Conservation (phyloP, 768 basidiomycete genomes). For the Pulveroboletus ravenelii region DNA sequence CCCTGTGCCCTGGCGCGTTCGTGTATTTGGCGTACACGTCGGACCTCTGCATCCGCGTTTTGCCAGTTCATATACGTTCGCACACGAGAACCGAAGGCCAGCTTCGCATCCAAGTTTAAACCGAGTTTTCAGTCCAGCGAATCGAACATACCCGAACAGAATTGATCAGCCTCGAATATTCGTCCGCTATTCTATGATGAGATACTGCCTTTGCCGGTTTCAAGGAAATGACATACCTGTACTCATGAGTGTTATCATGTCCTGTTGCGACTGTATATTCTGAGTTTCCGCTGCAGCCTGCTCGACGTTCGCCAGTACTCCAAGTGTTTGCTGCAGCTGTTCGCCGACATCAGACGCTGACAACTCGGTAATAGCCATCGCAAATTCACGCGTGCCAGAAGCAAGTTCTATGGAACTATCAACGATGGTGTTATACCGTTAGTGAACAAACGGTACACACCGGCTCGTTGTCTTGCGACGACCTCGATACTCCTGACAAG, state of each 20-base stretch:
- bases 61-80: constrained; percentile 82
- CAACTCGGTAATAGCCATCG: constrained; percentile 63
- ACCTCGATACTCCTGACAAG: constrained; percentile 83
- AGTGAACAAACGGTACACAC: constrained; percentile 33
- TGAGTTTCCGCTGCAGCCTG: constrained; percentile 70
- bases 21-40: constrained; percentile 67
- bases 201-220: background rate
- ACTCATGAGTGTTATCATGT: constrained; percentile 75
- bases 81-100: constrained; percentile 84
- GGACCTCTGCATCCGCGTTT: constrained; percentile 66
- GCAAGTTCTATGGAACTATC: constrained; percentile 52
- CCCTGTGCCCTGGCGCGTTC: constrained; percentile 82
- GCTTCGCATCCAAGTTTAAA: constrained; percentile 36
- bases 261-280: constrained; percentile 71
- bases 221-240: constrained; percentile 43
- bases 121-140: background rate
- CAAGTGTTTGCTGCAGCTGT: constrained; percentile 66
- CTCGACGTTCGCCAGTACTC: constrained; percentile 70
- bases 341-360: constrained; percentile 71
- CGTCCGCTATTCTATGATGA: constrained; percentile 53
- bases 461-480: constrained; percentile 78
- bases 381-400: constrained; percentile 70
- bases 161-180: constrained; percentile 87
- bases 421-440: background rate
- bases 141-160: constrained; percentile 67